Evolutionary conservation across 768 basidiomycete genomes (phyloP).

Genomic region (Pisolithus albus): DNA sequence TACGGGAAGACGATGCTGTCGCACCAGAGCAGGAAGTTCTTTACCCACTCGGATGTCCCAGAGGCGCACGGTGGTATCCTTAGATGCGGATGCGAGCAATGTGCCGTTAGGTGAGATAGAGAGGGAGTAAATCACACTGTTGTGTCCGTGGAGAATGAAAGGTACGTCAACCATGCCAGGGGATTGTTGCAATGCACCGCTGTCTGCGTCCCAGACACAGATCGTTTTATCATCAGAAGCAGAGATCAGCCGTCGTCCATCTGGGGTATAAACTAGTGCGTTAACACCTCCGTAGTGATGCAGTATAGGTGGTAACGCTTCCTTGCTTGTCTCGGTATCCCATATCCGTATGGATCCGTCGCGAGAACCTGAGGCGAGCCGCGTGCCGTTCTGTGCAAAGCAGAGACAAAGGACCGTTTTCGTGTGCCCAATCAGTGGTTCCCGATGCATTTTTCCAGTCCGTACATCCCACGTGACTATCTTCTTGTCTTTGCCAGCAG

Average conservation of each 20-base stretch:
- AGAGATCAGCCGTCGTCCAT: conserved; percentile 23
- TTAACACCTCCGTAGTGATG: conserved; percentile 17
- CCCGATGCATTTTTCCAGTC: conserved; percentile 9
- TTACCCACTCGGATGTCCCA: conserved; percentile 18
- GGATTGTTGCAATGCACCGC: conserved; percentile 10
- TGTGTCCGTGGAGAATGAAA: conserved; percentile 15
- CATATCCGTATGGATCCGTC: conserved; percentile 24
- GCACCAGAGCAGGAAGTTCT: conserved; percentile 21
- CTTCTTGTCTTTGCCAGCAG: conserved; percentile 20
- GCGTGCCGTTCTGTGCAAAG: conserved; percentile 21
- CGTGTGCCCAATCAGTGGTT: conserved; percentile 16
- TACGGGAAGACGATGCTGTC: conserved; percentile 21
- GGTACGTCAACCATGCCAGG: conserved; percentile 1
- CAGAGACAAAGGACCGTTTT: conserved; percentile 23
- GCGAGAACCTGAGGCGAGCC: conserved; percentile 27
- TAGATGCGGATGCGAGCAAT: conserved; percentile 25
- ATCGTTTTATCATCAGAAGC: conserved; percentile 25
- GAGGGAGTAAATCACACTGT: conserved; percentile 20
- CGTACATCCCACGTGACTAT: conserved; percentile 22
- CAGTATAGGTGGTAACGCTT: conserved; percentile 10
- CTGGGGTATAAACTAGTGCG: conserved; percentile 24
- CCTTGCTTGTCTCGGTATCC: conserved; percentile 18
- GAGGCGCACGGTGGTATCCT: conserved; percentile 25
- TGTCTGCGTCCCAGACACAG: conserved; percentile 24
- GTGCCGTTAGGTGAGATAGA: conserved; percentile 26